phyloP scores from a whole-genome alignment of 2,329 filamentous ascomycete genomes.

The Penicillium sp. region DNA sequence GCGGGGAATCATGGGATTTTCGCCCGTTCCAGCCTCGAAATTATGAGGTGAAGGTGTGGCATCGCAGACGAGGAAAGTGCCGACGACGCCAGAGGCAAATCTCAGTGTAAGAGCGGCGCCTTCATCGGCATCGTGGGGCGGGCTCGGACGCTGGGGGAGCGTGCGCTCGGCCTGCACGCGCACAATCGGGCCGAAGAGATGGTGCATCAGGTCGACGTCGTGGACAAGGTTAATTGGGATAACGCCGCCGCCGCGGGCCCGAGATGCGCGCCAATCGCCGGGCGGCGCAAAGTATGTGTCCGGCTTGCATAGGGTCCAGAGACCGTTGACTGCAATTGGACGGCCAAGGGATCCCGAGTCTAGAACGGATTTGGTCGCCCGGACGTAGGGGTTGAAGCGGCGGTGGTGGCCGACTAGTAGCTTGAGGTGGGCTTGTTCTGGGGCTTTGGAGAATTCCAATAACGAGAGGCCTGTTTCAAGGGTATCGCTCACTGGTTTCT shows the following conservation, averaged over 20 bases:
- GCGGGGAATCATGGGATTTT: slow-evolving; percentile 53
- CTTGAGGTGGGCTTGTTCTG: slow-evolving; percentile 34
- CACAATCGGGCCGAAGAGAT: slow-evolving; percentile 54
- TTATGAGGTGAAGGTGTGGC: slow-evolving; percentile 52
- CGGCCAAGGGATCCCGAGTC: slow-evolving; percentile 43
- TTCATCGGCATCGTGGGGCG: slow-evolving; percentile 52
- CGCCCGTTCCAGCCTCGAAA: slow-evolving; percentile 59
- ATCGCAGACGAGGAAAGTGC: slow-evolving; percentile 58
- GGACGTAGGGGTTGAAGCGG: slow-evolving; percentile 58
- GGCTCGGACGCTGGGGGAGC: slow-evolving; percentile 39
- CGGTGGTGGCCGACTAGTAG: slow-evolving; percentile 59
- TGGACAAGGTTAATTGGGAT: slow-evolving; percentile 62
- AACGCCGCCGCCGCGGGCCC: slow-evolving; percentile 49
- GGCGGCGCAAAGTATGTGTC: slow-evolving; percentile 50
- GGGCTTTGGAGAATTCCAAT: slow-evolving; percentile 18
- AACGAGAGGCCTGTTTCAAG: slow-evolving; percentile 24
- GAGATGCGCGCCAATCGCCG: slow-evolving; percentile 48
- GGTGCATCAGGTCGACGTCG: slow-evolving; percentile 59
- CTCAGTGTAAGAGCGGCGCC: slow-evolving; percentile 54
- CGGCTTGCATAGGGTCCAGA: slow-evolving; percentile 57
- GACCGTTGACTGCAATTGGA: slow-evolving; percentile 53
- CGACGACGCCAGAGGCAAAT: slow-evolving; percentile 56
- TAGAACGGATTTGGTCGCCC: slow-evolving; percentile 50
- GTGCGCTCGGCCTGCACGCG: slow-evolving; percentile 53
- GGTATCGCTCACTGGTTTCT: slow-evolving; percentile 55